A percentile compares a stretch with the other conserved stretches of the same genome.
Evolutionary conservation across 768 basidiomycete species (phyloP).

Genomic region (Lactarius psammicola): DNA sequence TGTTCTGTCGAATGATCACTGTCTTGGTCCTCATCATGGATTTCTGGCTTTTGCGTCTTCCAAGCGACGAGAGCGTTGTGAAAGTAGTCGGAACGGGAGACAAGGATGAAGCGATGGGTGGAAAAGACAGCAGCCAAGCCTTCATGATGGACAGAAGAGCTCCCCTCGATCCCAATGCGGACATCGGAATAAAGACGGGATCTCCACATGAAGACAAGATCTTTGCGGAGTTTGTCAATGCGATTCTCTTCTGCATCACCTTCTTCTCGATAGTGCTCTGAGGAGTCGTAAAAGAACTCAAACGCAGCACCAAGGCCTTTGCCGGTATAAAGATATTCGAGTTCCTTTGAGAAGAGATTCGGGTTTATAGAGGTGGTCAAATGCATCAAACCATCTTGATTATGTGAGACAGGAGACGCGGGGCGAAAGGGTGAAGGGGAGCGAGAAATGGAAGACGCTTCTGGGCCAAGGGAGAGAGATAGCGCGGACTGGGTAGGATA

Average conservation of each 20-base stretch:
- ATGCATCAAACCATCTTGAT: slow-evolving; percentile 51
- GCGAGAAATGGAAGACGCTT: slow-evolving; percentile 41
- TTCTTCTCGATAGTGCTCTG: slow-evolving; percentile 40
- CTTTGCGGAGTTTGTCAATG: slow-evolving; percentile 85
- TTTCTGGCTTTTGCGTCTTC: slow-evolving; percentile 40
- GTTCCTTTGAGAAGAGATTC: slow-evolving; percentile 80
- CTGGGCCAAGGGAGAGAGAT: slow-evolving; percentile 52
- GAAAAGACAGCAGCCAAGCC: slow-evolving; percentile 82
- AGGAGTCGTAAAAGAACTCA: slow-evolving; percentile 77
- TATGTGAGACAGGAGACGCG: slow-evolving; percentile 41
- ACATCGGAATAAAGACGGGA: slow-evolving; percentile 92
- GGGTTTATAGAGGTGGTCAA: slow-evolving; percentile 70
- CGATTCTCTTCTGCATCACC: slow-evolving; percentile 55
- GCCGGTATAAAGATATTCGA: slow-evolving; percentile 94
- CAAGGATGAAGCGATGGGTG: slow-evolving; percentile 90
- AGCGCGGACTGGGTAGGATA: slow-evolving; percentile 55
- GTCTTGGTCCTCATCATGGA: slow-evolving; percentile 34
- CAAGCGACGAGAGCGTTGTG: slow-evolving; percentile 73
- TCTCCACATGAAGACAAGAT: slow-evolving; percentile 96
- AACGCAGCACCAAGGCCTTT: slow-evolving; percentile 86
- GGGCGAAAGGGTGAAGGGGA: slow-evolving; percentile 45
- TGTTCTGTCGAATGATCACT: slow-evolving; percentile 43
- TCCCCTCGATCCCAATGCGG: slow-evolving; percentile 72
- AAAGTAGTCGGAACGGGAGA: slow-evolving; percentile 88
- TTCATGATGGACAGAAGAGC: slow-evolving; percentile 60